Conservation (phyloP, 768 basidiomycete species). For the Pleurotus salmoneostramineus region DNA sequence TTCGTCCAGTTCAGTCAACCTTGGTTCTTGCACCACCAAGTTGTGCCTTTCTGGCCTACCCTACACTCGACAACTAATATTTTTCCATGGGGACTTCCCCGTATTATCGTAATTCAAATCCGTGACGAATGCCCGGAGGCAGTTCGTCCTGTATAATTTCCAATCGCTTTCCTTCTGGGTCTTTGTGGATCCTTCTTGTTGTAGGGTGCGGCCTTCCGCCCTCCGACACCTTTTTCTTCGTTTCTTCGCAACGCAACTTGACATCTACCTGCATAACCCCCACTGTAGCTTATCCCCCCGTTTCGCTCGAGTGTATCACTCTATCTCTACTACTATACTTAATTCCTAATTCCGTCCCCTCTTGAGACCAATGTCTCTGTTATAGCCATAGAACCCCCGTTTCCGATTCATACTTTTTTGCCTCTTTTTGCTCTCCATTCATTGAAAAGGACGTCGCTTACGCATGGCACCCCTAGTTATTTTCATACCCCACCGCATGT, state of each 20-base stretch:
- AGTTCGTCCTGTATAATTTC: slow-evolving; percentile 1
- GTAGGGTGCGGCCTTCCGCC: background rate
- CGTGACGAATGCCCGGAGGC: background rate
- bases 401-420: no score
- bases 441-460: no score
- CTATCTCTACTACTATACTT: background rate
- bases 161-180: background rate
- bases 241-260: background rate
- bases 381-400: slow-evolving; percentile 5
- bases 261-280: background rate
- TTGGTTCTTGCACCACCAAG: background rate
- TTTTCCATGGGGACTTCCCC: background rate
- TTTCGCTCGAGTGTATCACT: background rate
- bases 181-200: background rate
- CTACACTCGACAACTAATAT: background rate
- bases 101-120: background rate
- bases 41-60: background rate
- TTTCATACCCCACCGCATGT: background rate
- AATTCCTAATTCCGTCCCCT: slow-evolving; percentile 1
- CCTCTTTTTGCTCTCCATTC: no score
- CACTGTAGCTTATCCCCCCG: slow-evolving; percentile 6
- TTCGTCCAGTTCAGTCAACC: background rate
- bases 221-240: background rate
- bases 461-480: background rate
- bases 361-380: background rate